These are phyloP conservation scores for Pichia sp. DNA, from an alignment of 1,139 yeast species.

Conservation along the genomic window DNA sequence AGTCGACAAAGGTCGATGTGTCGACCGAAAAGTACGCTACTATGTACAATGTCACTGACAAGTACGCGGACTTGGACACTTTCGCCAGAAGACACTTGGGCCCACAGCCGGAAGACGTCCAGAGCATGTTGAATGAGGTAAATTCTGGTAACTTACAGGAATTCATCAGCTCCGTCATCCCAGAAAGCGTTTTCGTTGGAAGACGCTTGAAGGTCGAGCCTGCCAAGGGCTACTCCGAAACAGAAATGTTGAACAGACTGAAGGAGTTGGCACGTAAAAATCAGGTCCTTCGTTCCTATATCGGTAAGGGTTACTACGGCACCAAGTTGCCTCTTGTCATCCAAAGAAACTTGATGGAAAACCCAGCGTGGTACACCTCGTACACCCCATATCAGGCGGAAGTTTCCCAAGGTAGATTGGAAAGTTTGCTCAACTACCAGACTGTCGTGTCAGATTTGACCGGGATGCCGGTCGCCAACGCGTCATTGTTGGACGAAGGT, in stretches of 20 bases:
- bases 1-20: constrained; percentile 40
- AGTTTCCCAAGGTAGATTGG: constrained; percentile 93
- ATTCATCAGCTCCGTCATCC: constrained; percentile 71
- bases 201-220: constrained; percentile 65
- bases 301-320: constrained; percentile 94
- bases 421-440: constrained; percentile 84
- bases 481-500: constrained; percentile 92
- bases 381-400: constrained; percentile 99
- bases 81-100: constrained; percentile 92
- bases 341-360: constrained; percentile 85
- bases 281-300: constrained; percentile 63
- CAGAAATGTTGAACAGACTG: constrained; percentile 70
- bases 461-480: constrained; percentile 88
- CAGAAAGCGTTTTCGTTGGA: constrained; percentile 65
- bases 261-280: constrained; percentile 70
- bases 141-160: constrained; percentile 66
- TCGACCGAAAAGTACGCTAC: constrained; percentile 42
- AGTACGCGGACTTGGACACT: constrained; percentile 52
- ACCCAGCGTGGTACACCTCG: constrained; percentile 98
- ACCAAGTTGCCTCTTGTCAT: constrained; percentile 88
- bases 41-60: constrained; percentile 38
- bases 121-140: constrained; percentile 58
- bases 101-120: constrained; percentile 61
- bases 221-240: constrained; percentile 70
- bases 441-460: constrained; percentile 86